Evolutionary conservation across 768 basidiomycete genomes (phyloP).

Genomic region (Podaxis sp.): DNA sequence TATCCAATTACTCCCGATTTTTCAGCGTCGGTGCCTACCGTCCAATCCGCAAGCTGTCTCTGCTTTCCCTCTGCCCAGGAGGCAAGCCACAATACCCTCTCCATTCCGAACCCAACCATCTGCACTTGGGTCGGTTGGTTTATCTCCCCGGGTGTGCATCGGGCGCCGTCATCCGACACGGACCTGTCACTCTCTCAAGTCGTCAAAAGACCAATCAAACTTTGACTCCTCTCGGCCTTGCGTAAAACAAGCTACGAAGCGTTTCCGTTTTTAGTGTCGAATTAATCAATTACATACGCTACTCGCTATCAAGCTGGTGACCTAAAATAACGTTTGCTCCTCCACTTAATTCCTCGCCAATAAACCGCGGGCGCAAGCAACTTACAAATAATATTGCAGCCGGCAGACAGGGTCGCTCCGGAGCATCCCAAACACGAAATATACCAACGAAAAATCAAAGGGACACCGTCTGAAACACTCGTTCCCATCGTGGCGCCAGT

Average conservation of each 20-base stretch:
- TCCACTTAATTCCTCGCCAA: background rate
- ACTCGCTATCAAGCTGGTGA: background rate
- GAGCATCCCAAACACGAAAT: background rate
- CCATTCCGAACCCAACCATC: background rate
- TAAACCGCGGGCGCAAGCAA: background rate
- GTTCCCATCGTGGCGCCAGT: constrained; percentile 3
- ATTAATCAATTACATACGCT: constrained; percentile 11
- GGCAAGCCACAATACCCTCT: background rate
- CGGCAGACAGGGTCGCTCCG: background rate
- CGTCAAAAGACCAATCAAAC: constrained; percentile 12
- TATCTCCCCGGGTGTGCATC: background rate
- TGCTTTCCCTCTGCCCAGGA: background rate
- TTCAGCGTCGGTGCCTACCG: too few relatives aligned
- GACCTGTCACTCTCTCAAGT: constrained; percentile 7
- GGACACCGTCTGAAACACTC: background rate
- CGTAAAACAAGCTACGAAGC: constrained; percentile 7
- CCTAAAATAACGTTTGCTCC: constrained; percentile 2
- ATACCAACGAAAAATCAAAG: background rate
- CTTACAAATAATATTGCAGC: background rate
- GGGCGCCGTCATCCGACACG: constrained; percentile 6
- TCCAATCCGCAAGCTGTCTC: background rate
- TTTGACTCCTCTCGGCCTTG: background rate
- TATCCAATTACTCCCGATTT: constrained; percentile 5
- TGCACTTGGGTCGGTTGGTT: background rate
- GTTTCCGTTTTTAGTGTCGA: constrained; percentile 2